phyloP scores from a whole-genome alignment of 2,329 filamentous ascomycete species.

The Chaetomiaceae sp. region DNA sequence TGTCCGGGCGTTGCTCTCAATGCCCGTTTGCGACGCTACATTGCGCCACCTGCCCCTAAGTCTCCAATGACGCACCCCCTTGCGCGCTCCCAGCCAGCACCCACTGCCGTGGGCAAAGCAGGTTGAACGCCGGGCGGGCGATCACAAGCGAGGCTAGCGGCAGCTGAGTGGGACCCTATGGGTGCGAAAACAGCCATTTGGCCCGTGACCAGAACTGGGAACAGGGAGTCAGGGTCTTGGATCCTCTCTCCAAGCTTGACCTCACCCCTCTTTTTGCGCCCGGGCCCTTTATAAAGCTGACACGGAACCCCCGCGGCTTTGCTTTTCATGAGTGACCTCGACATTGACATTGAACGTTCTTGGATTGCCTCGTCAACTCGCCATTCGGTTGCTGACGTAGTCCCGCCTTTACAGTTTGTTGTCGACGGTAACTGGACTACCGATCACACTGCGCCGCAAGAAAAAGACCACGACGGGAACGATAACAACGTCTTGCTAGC shows the following conservation, averaged over 20 bases:
- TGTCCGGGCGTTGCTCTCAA: not conserved
- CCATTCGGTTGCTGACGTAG: constrained; percentile 26
- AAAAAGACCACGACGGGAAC: constrained; percentile 78
- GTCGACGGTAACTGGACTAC: constrained; percentile 88
- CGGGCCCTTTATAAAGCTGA: constrained; percentile 11
- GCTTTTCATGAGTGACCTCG: constrained; percentile 6
- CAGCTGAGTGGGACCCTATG: constrained; percentile 8
- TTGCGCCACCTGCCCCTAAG: not conserved
- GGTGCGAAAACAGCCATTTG: constrained; percentile 15
- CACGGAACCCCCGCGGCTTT: constrained; percentile 13
- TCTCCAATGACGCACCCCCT: constrained; percentile 7
- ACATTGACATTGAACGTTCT: not conserved
- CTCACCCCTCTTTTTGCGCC: constrained; percentile 11
- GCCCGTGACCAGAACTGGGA: constrained; percentile 12
- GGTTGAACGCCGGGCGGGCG: not conserved
- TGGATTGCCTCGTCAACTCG: not conserved
- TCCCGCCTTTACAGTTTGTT: constrained; percentile 64
- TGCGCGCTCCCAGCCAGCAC: not conserved
- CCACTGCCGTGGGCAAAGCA: not conserved
- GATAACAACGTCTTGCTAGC: constrained; percentile 87
- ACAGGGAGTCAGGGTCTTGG: constrained; percentile 12
- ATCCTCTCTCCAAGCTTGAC: constrained; percentile 6
- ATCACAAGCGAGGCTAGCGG: constrained; percentile 8
- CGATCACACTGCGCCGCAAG: constrained; percentile 74
- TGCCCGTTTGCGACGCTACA: not conserved